Conservation (phyloP, 2,329 filamentous ascomycete genomes). For the Fusarium transvaalense region DNA sequence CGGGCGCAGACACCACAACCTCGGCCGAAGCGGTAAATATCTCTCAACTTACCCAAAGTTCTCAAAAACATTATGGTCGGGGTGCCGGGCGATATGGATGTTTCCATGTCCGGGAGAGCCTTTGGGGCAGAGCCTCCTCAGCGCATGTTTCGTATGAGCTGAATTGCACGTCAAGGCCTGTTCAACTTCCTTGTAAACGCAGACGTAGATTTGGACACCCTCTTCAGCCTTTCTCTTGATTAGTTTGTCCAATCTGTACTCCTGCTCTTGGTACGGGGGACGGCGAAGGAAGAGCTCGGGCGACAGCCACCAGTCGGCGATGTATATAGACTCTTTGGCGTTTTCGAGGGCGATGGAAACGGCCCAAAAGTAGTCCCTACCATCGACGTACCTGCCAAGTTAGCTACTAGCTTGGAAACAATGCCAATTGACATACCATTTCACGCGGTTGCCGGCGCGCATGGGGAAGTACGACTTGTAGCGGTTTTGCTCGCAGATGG, state of each 20-base stretch:
- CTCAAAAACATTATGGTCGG: conserved; percentile 94
- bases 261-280: conserved; percentile 83
- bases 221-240: conserved; percentile 90
- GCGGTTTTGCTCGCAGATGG: conserved; percentile 79
- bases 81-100: conserved; percentile 89
- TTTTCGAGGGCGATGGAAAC: conserved; percentile 91
- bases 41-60: conserved; percentile 74
- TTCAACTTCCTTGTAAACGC: conserved; percentile 90
- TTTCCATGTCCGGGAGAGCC: conserved; percentile 87
- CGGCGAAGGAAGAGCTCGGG: conserved; percentile 88
- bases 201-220: conserved; percentile 93
- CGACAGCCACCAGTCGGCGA: conserved; percentile 96
- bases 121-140: conserved; percentile 75
- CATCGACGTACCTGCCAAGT: conserved; percentile 71
- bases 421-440: conserved; percentile 76
- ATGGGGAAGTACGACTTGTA: conserved; percentile 94
- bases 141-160: conserved; percentile 83
- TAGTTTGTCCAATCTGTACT: conserved; percentile 88
- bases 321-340: conserved; percentile 94
- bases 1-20: neutral
- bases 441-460: conserved; percentile 84
- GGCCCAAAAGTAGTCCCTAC: conserved; percentile 93
- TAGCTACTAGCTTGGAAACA: neutral
- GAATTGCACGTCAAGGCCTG: conserved; percentile 92
- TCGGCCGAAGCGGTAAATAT: neutral